Conservation (phyloP, 1,284 basidiomycete species). For the Irpex sp. region DNA sequence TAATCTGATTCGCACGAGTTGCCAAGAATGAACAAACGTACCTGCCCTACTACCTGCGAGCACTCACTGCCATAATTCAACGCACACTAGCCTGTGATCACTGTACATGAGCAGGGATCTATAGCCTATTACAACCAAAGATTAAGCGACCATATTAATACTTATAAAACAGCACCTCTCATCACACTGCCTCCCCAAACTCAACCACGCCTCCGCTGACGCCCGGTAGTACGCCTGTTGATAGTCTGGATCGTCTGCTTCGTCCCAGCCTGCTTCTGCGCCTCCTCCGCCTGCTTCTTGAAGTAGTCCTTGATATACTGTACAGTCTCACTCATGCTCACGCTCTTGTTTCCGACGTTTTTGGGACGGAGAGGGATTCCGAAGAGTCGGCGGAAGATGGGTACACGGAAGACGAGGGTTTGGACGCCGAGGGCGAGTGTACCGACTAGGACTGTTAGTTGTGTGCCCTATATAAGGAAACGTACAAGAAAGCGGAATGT, state of each 20-base stretch:
- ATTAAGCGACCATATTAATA: background rate
- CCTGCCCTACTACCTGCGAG: background rate
- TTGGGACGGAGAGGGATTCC: constrained; percentile 35
- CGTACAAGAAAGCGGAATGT: background rate
- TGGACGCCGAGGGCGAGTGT: constrained; percentile 41
- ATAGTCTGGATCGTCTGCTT: background rate
- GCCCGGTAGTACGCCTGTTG: background rate
- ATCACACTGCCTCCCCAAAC: background rate
- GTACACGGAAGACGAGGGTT: constrained; percentile 42
- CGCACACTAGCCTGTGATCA: too few species aligned
- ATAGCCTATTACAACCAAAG: background rate
- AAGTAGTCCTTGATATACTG: background rate
- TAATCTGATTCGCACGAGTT: too few species aligned
- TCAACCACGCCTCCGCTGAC: background rate
- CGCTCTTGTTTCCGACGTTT: background rate
- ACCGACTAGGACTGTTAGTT: constrained; percentile 57
- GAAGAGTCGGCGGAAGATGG: constrained; percentile 42
- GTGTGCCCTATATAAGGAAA: constrained; percentile 44
- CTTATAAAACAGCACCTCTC: background rate
- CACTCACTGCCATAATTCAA: too few species aligned
- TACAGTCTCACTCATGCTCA: background rate
- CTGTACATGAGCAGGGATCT: background rate
- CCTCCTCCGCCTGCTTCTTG: background rate
- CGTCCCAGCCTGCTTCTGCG: background rate
- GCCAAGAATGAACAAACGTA: background rate